A percentile compares a stretch with the other conserved stretches of the same genome.
These are phyloP conservation scores for Trypanosoma mega DNA, from an alignment of 208 protist species.

Conservation along the genomic window DNA sequence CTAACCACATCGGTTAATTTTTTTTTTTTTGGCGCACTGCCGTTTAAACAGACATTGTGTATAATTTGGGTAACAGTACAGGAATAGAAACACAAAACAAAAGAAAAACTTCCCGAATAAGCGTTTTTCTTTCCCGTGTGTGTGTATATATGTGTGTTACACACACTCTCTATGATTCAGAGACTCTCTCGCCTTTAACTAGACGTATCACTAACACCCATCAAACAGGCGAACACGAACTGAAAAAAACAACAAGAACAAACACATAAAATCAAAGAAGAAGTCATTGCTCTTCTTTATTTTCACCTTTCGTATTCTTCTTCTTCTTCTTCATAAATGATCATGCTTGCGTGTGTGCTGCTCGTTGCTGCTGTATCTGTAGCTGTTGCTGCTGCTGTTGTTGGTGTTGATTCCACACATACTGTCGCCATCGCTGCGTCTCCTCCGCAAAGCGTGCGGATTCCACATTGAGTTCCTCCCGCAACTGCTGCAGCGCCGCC, in stretches of 20 bases:
- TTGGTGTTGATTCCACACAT: conserved; percentile 21
- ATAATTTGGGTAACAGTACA: conserved; percentile 7
- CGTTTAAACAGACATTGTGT: neutral
- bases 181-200: no score
- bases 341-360: no score
- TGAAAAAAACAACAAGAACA: neutral
- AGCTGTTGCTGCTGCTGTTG: conserved; percentile 30
- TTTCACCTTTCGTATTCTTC: no score
- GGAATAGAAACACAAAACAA: conserved; percentile 7
- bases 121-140: no score
- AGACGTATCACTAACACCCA: no score
- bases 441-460: conserved; percentile 47
- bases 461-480: conserved; percentile 49
- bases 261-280: conserved; percentile 10
- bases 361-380: neutral
- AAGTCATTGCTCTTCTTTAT: neutral
- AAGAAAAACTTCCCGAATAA: no score
- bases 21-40: neutral
- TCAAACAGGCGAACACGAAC: no score
- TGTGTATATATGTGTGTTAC: neutral
- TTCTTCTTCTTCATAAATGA: no score
- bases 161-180: no score
- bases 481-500: conserved; percentile 39
- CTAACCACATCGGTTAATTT: no score
- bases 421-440: conserved; percentile 46